phyloP scores from a whole-genome alignment of 805 yeast species.

The Candida arabinofermentans region DNA sequence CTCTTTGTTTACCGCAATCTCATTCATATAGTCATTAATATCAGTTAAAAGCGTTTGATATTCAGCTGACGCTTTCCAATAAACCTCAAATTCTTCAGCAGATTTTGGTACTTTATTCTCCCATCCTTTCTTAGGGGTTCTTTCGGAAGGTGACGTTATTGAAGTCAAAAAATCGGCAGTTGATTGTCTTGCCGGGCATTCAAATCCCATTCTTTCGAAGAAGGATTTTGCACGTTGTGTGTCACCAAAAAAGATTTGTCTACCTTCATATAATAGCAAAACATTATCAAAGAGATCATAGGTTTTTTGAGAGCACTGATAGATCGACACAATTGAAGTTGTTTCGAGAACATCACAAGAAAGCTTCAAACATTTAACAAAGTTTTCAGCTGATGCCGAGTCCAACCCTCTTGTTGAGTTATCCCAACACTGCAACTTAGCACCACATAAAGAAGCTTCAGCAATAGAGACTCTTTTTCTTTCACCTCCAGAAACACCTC shows the following conservation, averaged over 20 bases:
- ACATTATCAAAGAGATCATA: conserved; percentile 38
- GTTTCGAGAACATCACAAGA: conserved; percentile 41
- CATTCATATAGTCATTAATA: conserved; percentile 29
- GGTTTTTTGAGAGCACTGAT: conserved; percentile 35
- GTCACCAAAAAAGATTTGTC: conserved; percentile 35
- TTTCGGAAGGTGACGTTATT: conserved; percentile 25
- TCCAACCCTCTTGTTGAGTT: conserved; percentile 65
- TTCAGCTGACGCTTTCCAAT: conserved; percentile 34
- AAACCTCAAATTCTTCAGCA: conserved; percentile 35
- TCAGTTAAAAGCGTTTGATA: conserved; percentile 27
- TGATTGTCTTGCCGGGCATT: conserved; percentile 38
- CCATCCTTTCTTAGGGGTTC: conserved; percentile 28
- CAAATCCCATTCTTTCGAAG: conserved; percentile 36
- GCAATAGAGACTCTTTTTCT: conserved; percentile 59
- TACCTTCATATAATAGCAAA: conserved; percentile 35
- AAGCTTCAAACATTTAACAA: conserved; percentile 48
- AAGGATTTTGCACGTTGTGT: conserved; percentile 31
- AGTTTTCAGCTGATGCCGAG: conserved; percentile 60
- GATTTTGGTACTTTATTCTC: conserved; percentile 36
- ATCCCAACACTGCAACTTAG: conserved; percentile 49
- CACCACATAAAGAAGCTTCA: conserved; percentile 37
- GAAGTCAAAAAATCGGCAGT: conserved; percentile 42
- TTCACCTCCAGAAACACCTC: conserved; percentile 65
- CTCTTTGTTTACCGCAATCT: conserved; percentile 4
- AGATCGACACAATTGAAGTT: conserved; percentile 45